Base-by-base conservation (phyloP, 768 basidiomycete genomes). In the Xanthoconium stramineum region DNA sequence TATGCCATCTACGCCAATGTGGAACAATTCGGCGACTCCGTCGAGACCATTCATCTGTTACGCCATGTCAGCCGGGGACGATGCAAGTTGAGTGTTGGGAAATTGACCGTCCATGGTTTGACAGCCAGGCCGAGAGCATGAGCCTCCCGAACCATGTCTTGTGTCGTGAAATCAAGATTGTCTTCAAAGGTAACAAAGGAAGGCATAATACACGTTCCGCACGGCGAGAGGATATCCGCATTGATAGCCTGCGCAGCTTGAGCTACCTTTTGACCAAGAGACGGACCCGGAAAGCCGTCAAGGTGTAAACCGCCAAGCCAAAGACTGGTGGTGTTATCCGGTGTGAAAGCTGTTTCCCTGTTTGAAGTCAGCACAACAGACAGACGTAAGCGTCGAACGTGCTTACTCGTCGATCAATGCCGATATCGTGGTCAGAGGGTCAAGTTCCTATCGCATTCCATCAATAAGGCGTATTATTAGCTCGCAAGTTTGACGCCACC, bases 261-360 rank as follows among this genome's bases (percentile, higher is more conserved):
- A 12, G 82, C 87, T 44, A 91, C 77, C 66, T 81, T 80, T 50
- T 78, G 76, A 30, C 79, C 82, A 28, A 80, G 61, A 6, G 83
- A 80, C 8, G 79, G 74, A 1, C 88, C 91, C 12, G 81, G 76
- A 69, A 90, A 89, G n/a, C 70, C 66, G 52, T 83, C 76, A 32
- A 90, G 74, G 46, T 81, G 75, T 24, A 88, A 70, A 14, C 88
- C 89, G 20, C 81, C 88, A 29, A 89, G 75, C 89, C 89, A 92
- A 2, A 80, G 78, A 9, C 83, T 85, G 1, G 77, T 73, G 1
- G 65, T 74, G 50, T 78, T 75, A 53, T 78, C 74, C n/a, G 69
- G 64, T 11, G 66, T 72, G 56, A 72, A 69, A 12, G 74, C 73
- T 13, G 76, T 81, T 0, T 73, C 71, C 24, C 82, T 80, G 40